These are phyloP conservation scores for Rosa multiflora DNA, from an alignment of 306 rosid genomes.

Conservation along the genomic window DNA sequence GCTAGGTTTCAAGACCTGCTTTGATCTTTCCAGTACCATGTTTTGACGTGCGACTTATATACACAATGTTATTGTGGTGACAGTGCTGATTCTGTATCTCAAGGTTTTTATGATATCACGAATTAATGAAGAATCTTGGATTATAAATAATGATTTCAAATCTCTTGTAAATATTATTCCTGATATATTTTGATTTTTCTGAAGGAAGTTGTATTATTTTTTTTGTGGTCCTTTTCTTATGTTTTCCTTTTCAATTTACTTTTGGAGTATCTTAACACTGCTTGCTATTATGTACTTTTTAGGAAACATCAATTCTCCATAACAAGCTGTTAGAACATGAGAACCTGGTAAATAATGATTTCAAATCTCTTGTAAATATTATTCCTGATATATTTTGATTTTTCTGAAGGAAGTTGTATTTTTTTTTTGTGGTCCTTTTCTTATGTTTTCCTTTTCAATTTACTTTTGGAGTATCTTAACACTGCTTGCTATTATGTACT, in stretches of 20 bases:
- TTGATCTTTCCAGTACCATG: background rate
- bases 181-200: background rate
- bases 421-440: background rate
- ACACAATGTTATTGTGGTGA: background rate
- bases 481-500: constrained; percentile 28
- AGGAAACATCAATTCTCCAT: constrained; percentile 82
- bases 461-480: constrained; percentile 14
- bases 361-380: too few relatives aligned
- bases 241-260: background rate
- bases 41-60: background rate
- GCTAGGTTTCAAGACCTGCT: background rate
- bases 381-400: too few relatives aligned
- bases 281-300: constrained; percentile 31
- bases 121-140: background rate
- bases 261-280: constrained; percentile 15
- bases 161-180: background rate
- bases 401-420: too few relatives aligned
- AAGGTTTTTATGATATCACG: background rate
- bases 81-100: background rate
- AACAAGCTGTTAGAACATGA: constrained; percentile 65
- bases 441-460: background rate
- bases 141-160: background rate
- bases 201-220: background rate
- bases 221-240: background rate
- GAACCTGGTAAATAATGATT: too few relatives aligned